Conservation (phyloP, 2,329 filamentous ascomycete species). For the Zasmidium angulare region DNA sequence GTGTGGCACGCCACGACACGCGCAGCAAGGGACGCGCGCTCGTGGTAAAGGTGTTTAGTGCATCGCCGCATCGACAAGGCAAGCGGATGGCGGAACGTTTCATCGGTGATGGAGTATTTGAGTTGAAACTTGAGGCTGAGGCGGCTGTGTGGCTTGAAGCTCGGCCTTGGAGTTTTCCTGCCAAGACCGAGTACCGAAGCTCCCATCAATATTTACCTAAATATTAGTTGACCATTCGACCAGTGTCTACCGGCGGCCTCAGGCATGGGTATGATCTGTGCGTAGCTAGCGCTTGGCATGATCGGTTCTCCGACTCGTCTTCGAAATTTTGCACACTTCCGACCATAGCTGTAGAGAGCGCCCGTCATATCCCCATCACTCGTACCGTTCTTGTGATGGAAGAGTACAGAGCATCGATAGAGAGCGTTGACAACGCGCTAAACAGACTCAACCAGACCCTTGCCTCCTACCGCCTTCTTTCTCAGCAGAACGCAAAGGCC, state of each 20-base stretch:
- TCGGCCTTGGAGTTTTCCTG: too few relatives aligned
- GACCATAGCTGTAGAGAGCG: too few relatives aligned
- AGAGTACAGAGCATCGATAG: slow-evolving; percentile 29
- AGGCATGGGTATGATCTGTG: neutral
- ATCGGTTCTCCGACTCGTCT: neutral
- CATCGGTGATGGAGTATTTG: neutral
- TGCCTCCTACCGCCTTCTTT: slow-evolving; percentile 28
- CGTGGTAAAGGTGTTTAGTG: slow-evolving; percentile 4
- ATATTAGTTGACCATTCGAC: too few relatives aligned
- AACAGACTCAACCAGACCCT: slow-evolving; percentile 33
- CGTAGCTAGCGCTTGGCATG: neutral
- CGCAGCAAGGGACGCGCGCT: neutral
- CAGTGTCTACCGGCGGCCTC: too few relatives aligned
- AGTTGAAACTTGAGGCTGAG: neutral
- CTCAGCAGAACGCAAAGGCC: slow-evolving; percentile 11
- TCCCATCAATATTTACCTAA: too few relatives aligned
- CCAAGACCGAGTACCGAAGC: too few relatives aligned
- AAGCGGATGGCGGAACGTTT: neutral
- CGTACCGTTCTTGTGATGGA: too few relatives aligned
- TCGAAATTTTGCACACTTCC: neutral
- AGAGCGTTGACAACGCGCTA: slow-evolving; percentile 32
- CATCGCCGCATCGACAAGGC: slow-evolving; percentile 11
- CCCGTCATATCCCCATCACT: too few relatives aligned
- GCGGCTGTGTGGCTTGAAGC: neutral
- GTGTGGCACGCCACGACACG: neutral